Evolutionary conservation across 345 rosid species (phyloP).

Genomic region (Sapria himalayana): DNA sequence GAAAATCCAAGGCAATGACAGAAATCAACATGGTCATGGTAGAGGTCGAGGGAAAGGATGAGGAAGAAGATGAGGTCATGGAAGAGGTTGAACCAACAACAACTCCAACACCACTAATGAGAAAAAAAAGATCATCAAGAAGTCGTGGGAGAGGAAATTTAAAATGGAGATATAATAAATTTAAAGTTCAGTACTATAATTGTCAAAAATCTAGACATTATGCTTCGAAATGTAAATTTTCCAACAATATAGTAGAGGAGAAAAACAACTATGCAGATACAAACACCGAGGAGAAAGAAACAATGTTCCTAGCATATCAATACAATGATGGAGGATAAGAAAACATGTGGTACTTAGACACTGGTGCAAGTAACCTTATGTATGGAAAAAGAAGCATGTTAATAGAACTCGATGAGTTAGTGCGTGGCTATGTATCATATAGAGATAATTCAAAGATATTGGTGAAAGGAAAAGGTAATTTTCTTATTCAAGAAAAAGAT

Average conservation of each 20-base stretch:
- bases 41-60: neutral
- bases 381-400: neutral
- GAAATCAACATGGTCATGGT: neutral
- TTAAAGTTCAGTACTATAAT: neutral
- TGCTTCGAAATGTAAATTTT: no score
- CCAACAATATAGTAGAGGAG: neutral
- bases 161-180: neutral
- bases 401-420: neutral
- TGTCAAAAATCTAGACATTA: constrained; percentile 2
- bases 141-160: neutral
- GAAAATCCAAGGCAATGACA: neutral
- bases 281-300: neutral
- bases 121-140: neutral
- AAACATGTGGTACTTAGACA: constrained; percentile 1
- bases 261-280: neutral
- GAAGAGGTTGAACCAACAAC: neutral
- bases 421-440: neutral
- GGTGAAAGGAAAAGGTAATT: neutral
- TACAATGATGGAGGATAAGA: neutral
- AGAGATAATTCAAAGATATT: constrained; percentile 4
- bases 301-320: neutral
- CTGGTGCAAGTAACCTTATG: neutral
- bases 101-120: neutral
- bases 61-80: neutral
- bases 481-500: neutral